Base-by-base conservation (phyloP, 2,329 filamentous ascomycete species). In the Cadophora gregata region DNA sequence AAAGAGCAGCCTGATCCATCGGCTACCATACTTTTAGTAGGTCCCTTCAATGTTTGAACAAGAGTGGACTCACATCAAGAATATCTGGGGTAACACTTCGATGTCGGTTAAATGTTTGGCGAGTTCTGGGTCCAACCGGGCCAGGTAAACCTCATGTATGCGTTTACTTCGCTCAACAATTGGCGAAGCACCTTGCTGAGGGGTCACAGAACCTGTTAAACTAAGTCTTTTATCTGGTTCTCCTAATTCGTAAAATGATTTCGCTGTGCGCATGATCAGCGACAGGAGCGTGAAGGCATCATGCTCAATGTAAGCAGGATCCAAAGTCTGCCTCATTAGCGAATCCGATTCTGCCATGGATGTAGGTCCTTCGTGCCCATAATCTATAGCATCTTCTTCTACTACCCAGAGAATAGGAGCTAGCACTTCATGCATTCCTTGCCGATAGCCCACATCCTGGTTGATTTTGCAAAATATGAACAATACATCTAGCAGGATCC, bases 391-490 rank as follows among this genome's bases (percentile, higher is more conserved):
- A 80, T 99, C 96, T 72, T 90, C 85, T 72, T 94, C 88, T 6
- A 98, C 81, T 1, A 93, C 91, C 85, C 93, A 93, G 7, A 97
- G 82, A 45, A 99, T 88, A 0, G 96, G 94, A 0, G 96, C 96
- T 16, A 98, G 83, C 51, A 99, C 83, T 79, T 99, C 96, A 77
- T 99, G 96, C 95, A 99, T 99, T 12, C 96, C 96, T 80, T 99
- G 96, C n/a, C 96, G 88, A 77, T 99, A 99, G 21, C 88, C 93
- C 63, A 93, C 85, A 72, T 90, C 88, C 1, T 93, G 93, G 75
- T 98, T 93, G 62, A 96, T 85, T 79, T 97, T 98, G 81, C 93
- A 96, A 80, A 94, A 98, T 71, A 99, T 86, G 79, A 98, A 99
- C 38, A 99, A 83, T 36, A 97, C 89, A 76, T 99, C 92, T 36